Evolutionary conservation across 257 asterid genomes (phyloP).

Genomic region (Nicotiana noctiflora): DNA sequence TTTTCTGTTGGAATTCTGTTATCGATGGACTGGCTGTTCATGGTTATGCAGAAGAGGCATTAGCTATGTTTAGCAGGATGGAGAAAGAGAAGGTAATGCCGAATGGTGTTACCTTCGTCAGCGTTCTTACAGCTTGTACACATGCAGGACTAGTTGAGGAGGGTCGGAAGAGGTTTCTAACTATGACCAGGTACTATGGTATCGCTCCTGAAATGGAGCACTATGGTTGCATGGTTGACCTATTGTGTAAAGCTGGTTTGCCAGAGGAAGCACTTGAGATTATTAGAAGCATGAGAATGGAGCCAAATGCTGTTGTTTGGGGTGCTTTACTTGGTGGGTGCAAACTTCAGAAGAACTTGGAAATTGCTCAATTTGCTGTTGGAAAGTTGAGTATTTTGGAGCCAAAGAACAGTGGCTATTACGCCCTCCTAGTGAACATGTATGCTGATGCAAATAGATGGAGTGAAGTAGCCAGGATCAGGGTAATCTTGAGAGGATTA

Average conservation of each 20-base stretch:
- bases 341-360: conserved; percentile 62
- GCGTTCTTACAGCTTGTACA: conserved; percentile 71
- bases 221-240: conserved; percentile 84
- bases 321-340: conserved; percentile 72
- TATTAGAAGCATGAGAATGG: conserved; percentile 58
- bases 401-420: conserved; percentile 58
- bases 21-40: conserved; percentile 75
- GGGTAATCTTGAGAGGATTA: conserved; percentile 48
- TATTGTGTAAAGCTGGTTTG: conserved; percentile 64
- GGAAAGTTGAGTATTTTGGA: conserved; percentile 46
- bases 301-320: conserved; percentile 72
- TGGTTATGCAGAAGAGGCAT: conserved; percentile 57
- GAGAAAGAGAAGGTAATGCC: conserved; percentile 53
- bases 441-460: conserved; percentile 66
- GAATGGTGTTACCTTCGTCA: conserved; percentile 54
- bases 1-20: conserved; percentile 72
- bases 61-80: conserved; percentile 44
- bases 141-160: conserved; percentile 74
- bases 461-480: conserved; percentile 48
- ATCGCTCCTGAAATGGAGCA: conserved; percentile 61
- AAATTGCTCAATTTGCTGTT: conserved; percentile 57
- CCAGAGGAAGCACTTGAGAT: conserved; percentile 67
- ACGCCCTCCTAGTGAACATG: conserved; percentile 54
- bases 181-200: conserved; percentile 39
- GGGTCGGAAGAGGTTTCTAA: conserved; percentile 46